phyloP scores from a whole-genome alignment of 1,139 yeast genomes.

The Suhomyces bribrorum region DNA sequence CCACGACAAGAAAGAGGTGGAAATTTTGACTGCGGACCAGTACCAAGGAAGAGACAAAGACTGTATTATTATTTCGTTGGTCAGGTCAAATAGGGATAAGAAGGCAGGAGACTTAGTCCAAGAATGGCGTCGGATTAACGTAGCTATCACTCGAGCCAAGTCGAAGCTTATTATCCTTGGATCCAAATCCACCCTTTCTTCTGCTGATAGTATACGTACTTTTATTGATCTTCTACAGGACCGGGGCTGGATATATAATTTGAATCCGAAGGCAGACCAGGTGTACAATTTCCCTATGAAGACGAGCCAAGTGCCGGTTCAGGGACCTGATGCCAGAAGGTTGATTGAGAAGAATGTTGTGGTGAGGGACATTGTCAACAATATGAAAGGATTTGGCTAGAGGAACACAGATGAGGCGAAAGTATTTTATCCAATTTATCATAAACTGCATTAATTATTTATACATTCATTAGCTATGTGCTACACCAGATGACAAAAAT shows the following conservation, averaged over 20 bases:
- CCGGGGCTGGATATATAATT: conserved; percentile 63
- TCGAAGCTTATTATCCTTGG: conserved; percentile 83
- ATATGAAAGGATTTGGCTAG: conserved; percentile 11
- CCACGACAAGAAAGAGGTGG: conserved; percentile 48
- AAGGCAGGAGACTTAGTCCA: conserved; percentile 75
- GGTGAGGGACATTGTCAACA: conserved; percentile 27
- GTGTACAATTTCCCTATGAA: conserved; percentile 29
- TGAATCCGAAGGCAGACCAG: conserved; percentile 48
- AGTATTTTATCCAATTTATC: no score
- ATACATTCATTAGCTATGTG: no score
- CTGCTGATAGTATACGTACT: conserved; percentile 56
- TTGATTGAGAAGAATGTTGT: conserved; percentile 24
- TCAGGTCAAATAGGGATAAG: conserved; percentile 70
- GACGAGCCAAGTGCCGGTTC: conserved; percentile 1
- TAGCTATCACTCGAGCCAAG: conserved; percentile 89
- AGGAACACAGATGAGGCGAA: no score
- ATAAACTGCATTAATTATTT: no score
- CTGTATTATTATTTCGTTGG: conserved; percentile 83
- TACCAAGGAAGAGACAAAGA: conserved; percentile 96
- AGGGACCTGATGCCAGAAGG: conserved; percentile 7
- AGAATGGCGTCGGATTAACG: conserved; percentile 93
- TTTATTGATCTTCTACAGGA: conserved; percentile 62
- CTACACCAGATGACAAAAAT: no score
- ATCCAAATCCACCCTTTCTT: conserved; percentile 61
- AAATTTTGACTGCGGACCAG: conserved; percentile 89